These are phyloP conservation scores for Coleophoma crateriformis DNA, from an alignment of 2,329 filamentous ascomycete species.

Conservation along the genomic window DNA sequence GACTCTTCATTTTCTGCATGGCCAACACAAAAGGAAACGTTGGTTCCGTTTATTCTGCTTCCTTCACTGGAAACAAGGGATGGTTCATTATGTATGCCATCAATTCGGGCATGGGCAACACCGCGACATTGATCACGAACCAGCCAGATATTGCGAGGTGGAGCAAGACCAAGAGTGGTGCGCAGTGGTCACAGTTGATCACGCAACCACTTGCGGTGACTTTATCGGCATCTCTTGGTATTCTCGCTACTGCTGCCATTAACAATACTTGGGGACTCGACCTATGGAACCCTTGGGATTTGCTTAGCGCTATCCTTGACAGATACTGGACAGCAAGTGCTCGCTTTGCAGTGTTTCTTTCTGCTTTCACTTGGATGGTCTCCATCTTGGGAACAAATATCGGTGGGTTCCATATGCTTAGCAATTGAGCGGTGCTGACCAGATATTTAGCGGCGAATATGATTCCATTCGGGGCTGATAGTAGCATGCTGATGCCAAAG, in stretches of 20 bases:
- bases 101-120: conserved; percentile 32
- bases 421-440: too few species aligned
- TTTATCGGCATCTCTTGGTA: conserved; percentile 35
- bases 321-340: conserved; percentile 28
- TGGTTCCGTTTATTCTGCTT: conserved; percentile 18
- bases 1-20: conserved; percentile 34
- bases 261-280: conserved; percentile 34
- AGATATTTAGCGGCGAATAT: conserved; percentile 38
- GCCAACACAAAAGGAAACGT: conserved; percentile 30
- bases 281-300: conserved; percentile 40
- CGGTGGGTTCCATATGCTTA: conserved; percentile 11
- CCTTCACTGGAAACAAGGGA: conserved; percentile 10
- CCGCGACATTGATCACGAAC: conserved; percentile 33
- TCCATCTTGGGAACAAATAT: conserved; percentile 50
- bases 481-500: conserved; percentile 45
- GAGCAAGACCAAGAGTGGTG: conserved; percentile 29
- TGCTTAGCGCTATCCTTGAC: conserved; percentile 33
- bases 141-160: conserved; percentile 40
- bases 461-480: conserved; percentile 46
- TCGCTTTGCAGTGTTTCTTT: conserved; percentile 38
- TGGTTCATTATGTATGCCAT: conserved; percentile 35
- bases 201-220: conserved; percentile 35
- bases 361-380: conserved; percentile 45
- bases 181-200: conserved; percentile 36
- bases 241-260: conserved; percentile 35